Percentiles rank a stretch among this genome's conserved stretches.
Evolutionary conservation across 1,284 basidiomycete species (phyloP).

Genomic region (Vanrija sp.): DNA sequence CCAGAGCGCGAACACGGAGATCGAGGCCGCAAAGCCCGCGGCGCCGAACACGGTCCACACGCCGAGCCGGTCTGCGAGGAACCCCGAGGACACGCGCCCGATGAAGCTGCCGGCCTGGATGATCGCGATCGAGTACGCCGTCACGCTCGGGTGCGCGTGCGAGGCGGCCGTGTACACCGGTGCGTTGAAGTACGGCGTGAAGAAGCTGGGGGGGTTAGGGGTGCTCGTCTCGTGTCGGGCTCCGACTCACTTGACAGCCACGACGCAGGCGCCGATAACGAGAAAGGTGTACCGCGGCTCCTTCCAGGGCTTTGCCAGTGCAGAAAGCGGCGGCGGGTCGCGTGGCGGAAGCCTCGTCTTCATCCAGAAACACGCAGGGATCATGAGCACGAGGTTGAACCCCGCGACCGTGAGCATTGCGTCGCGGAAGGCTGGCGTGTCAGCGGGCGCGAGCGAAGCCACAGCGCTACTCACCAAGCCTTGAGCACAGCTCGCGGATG

Average conservation of each 20-base stretch:
- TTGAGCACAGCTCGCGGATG: slow-evolving; percentile 17
- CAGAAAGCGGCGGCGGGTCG: slow-evolving; percentile 10
- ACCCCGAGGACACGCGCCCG: slow-evolving; percentile 1
- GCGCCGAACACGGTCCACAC: slow-evolving; percentile 7
- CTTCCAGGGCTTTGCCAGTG: slow-evolving; percentile 6
- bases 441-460: not conserved
- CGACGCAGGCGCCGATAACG: slow-evolving; percentile 2
- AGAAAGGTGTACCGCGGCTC: slow-evolving; percentile 9
- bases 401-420: slow-evolving; percentile 21
- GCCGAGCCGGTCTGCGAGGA: slow-evolving; percentile 10
- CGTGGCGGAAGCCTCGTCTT: slow-evolving; percentile 20
- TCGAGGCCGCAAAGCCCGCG: not conserved
- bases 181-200: slow-evolving; percentile 15
- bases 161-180: slow-evolving; percentile 1
- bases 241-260: not conserved
- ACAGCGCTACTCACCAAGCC: slow-evolving; percentile 1
- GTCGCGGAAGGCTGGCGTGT: slow-evolving; percentile 16
- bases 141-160: not conserved
- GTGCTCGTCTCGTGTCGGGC: too few species aligned
- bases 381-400: slow-evolving; percentile 17
- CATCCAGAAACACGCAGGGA: slow-evolving; percentile 22
- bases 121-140: slow-evolving; percentile 7
- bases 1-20: slow-evolving; percentile 16
- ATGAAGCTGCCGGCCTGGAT: slow-evolving; percentile 7
- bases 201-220: slow-evolving; percentile 2